These are phyloP conservation scores for Diaporthe caulivora DNA, from an alignment of 2,329 filamentous ascomycete species.

Conservation along the genomic window DNA sequence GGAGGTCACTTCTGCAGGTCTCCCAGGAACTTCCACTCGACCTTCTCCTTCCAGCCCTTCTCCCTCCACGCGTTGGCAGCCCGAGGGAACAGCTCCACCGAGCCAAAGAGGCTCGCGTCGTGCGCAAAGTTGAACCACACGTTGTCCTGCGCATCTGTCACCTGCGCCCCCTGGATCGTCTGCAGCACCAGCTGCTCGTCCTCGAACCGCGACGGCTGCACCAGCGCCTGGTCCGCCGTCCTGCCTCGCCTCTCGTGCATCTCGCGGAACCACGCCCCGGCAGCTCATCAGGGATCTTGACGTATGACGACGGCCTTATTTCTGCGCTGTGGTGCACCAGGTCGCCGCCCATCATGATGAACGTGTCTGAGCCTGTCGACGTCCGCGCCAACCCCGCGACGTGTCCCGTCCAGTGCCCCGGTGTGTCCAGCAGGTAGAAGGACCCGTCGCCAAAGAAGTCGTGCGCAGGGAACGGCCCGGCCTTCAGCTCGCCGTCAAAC, in stretches of 20 bases:
- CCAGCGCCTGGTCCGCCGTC: constrained; percentile 29
- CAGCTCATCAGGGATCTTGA: constrained; percentile 39
- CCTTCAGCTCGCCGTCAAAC: constrained; percentile 30
- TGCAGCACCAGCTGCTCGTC: constrained; percentile 23
- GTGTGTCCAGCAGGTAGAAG: constrained; percentile 43
- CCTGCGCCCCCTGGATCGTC: constrained; percentile 40
- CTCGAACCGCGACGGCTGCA: background rate
- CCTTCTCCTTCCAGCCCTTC: constrained; percentile 39
- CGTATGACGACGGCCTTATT: constrained; percentile 41
- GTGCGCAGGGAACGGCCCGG: constrained; percentile 41
- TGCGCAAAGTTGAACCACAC: constrained; percentile 42
- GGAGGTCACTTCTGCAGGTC: constrained; percentile 16
- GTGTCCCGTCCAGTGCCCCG: constrained; percentile 43
- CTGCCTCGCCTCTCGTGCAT: constrained; percentile 35
- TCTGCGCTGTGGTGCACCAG: constrained; percentile 42
- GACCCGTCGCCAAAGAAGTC: constrained; percentile 45
- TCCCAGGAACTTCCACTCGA: constrained; percentile 41
- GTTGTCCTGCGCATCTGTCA: constrained; percentile 40
- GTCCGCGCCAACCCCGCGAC: constrained; percentile 42
- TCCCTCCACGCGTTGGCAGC: constrained; percentile 38
- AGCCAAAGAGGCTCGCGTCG: constrained; percentile 38
- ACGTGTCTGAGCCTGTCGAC: constrained; percentile 39
- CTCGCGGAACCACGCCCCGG: constrained; percentile 32
- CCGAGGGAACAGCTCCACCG: constrained; percentile 40
- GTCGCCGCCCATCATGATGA: constrained; percentile 45